A percentile compares a stretch with the other conserved stretches of the same genome.
Conservation (phyloP, 805 yeast species). For the Kazachstania kunashirensis region DNA sequence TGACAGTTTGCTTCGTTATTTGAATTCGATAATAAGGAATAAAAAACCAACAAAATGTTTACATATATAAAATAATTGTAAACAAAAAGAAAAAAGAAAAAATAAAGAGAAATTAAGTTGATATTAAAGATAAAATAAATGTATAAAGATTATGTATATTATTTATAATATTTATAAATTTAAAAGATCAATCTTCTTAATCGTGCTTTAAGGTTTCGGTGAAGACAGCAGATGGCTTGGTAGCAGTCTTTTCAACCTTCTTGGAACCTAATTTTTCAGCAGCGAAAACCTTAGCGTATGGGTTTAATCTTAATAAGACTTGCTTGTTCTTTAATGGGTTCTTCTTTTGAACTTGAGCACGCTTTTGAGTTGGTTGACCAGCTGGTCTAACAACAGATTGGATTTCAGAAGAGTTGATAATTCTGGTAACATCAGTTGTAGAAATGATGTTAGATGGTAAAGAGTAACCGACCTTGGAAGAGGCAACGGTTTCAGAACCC, state of each 20-base stretch:
- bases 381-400: constrained; percentile 96
- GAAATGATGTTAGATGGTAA: constrained; percentile 92
- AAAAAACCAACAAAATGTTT: too few species aligned
- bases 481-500: constrained; percentile 83
- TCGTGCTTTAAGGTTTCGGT: constrained; percentile 55
- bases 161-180: neutral
- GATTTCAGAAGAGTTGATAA: constrained; percentile 98
- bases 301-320: constrained; percentile 96
- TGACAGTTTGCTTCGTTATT: too few species aligned
- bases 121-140: neutral
- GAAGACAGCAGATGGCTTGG: constrained; percentile 67
- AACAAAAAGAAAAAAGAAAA: too few species aligned
- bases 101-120: neutral
- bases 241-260: constrained; percentile 58
- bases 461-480: constrained; percentile 79
- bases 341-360: constrained; percentile 94
- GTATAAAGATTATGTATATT: constrained; percentile 1
- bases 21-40: too few species aligned
- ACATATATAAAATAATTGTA: too few species aligned
- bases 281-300: constrained; percentile 96
- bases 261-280: constrained; percentile 82
- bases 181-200: constrained; percentile 24
- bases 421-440: constrained; percentile 91
- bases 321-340: constrained; percentile 99
- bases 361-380: constrained; percentile 88